Base-by-base conservation (phyloP, 345 rosid species). In the Gossypium raimondii region DNA sequence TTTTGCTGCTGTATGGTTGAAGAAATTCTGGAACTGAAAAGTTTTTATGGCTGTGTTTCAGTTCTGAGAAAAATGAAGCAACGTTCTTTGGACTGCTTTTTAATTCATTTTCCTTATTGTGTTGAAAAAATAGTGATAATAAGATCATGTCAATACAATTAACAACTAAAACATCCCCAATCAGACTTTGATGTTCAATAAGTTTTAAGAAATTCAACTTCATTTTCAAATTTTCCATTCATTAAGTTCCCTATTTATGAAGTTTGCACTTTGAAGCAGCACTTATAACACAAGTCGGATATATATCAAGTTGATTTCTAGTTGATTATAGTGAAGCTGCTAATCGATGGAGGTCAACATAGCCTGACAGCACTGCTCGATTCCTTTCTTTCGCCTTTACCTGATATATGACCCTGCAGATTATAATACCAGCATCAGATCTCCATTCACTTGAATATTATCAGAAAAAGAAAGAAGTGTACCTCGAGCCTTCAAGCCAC, bases 401-500 rank as follows among this genome's bases (percentile, higher is more conserved):
- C 20, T 7, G 24, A 70, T 52, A 70, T 52, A 52, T 29, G 61
- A 70, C 73, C 90, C 98, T 91, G 93, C 82, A 64, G 52, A 78
- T 77, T 69, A 57, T 58, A 78, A 57, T 13, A 51, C 57, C 63
- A 62, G 71, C 76, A 53, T 59, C 71, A 75, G 71, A 60, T 72
- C 63, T 24, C 52, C n/a, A 41, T 73, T 25, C 67, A 43, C 64
- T 66, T 16, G 47, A 52, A 8, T 13, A n/a, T 14, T 29, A 59
- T 6, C 29, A 12, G 51, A n/a, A 61, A 38, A 50, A 67, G 17
- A 52, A 66, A 18, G 25, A 58, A 48, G 18, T 72, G 18, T 80
- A 93, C 99, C 97, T 90, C 77, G 74, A 80, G 74, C 90, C 92
- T 75, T 90, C 80, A 48, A 89, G 86, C 99, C 98, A 95, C 93